Conservation (phyloP, 2,329 filamentous ascomycete species). For the Alternaria triticimaculans region DNA sequence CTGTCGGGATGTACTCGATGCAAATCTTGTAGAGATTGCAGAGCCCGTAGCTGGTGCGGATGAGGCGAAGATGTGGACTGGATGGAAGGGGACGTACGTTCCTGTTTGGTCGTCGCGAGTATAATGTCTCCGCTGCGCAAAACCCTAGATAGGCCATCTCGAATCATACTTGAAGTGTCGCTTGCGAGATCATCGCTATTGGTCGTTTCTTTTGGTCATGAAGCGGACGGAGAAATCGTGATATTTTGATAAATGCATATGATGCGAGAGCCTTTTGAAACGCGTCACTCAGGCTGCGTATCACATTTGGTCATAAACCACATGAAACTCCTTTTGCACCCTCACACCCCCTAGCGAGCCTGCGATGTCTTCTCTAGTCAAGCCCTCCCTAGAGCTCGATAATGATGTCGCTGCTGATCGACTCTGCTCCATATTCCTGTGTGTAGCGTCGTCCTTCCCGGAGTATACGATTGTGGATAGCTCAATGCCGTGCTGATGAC, state of each 20-base stretch:
- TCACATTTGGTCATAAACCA: not conserved
- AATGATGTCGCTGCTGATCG: not conserved
- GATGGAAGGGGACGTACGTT: not conserved
- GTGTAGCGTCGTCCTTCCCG: not conserved
- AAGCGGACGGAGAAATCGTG: not conserved
- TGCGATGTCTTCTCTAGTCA: not conserved
- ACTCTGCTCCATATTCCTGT: not conserved
- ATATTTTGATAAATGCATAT: not conserved
- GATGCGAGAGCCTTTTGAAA: not conserved
- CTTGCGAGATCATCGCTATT: not conserved
- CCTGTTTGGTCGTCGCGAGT: not conserved
- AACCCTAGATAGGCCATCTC: not conserved
- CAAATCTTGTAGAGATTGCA: not conserved
- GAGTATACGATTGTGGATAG: conserved; percentile 10
- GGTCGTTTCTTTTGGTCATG: not conserved
- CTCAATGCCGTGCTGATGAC: conserved; percentile 12
- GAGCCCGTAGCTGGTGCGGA: not conserved
- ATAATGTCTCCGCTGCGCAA: not conserved
- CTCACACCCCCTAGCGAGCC: not conserved
- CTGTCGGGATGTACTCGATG: not conserved
- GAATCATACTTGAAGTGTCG: not conserved
- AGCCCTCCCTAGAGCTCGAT: not conserved
- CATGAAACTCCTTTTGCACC: not conserved
- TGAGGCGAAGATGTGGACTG: not conserved
- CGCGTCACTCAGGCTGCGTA: not conserved